Conservation (phyloP, 1,139 yeast genomes). For the Pichia kudriavzevii region DNA sequence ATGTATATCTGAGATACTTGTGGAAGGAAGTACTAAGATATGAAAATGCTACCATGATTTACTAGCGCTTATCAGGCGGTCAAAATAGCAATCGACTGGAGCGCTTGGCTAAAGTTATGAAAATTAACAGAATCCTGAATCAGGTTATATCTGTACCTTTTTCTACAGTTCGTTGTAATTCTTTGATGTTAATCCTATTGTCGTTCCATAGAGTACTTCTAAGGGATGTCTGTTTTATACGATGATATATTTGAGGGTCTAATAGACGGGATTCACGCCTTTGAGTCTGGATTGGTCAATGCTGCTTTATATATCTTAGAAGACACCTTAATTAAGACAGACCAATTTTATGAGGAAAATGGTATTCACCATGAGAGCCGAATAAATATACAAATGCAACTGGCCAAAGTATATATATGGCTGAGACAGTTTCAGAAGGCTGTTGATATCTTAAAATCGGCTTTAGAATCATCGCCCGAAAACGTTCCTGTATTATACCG, state of each 20-base stretch:
- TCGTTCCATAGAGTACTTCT: not conserved
- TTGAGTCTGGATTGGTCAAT: constrained; percentile 6
- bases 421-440: constrained; percentile 2
- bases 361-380: constrained; percentile 3
- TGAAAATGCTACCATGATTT: too few species aligned
- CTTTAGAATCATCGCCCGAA: constrained; percentile 6
- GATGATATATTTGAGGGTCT: constrained; percentile 4
- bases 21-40: not conserved
- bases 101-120: too few species aligned
- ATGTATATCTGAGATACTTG: not conserved
- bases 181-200: too few species aligned
- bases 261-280: constrained; percentile 3
- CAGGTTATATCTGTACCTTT: too few species aligned
- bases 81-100: too few species aligned
- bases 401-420: constrained; percentile 5
- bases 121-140: too few species aligned
- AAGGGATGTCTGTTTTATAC: not conserved
- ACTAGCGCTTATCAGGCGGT: too few species aligned
- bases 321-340: constrained; percentile 1
- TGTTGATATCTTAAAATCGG: constrained; percentile 1
- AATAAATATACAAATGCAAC: constrained; percentile 3
- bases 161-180: too few species aligned
- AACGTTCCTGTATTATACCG: constrained; percentile 6
- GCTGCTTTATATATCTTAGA: constrained; percentile 5
- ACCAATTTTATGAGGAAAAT: not conserved